Conservation (phyloP, 208 protist species). For the Acanthamoeba royreba region DNA sequence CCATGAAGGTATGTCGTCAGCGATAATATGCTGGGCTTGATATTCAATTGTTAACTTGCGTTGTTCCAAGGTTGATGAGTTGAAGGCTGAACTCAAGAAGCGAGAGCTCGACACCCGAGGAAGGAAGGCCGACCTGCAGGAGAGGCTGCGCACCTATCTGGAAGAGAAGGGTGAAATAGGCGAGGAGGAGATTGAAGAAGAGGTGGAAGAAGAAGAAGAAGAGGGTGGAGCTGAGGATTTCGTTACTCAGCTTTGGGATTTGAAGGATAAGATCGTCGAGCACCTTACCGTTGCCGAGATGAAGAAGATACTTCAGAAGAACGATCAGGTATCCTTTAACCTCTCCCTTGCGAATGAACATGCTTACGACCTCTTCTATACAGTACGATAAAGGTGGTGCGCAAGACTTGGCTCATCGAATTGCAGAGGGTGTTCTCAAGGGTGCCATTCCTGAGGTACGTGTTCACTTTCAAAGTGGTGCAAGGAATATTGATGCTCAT, state of each 20-base stretch:
- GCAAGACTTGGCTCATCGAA: slow-evolving; percentile 3
- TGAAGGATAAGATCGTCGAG: slow-evolving; percentile 16
- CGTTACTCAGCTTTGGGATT: slow-evolving; percentile 5
- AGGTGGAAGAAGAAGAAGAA: background rate
- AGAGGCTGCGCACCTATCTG: background rate
- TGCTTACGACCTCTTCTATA: background rate
- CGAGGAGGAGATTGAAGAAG: background rate
- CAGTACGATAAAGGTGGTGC: background rate
- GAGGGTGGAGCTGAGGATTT: background rate
- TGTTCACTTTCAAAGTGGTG: background rate
- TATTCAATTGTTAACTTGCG: background rate
- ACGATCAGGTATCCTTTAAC: background rate
- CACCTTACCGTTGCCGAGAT: background rate
- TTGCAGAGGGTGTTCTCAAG: slow-evolving; percentile 8
- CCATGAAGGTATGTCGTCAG: background rate
- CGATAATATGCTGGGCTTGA: background rate
- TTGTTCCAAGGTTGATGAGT: background rate
- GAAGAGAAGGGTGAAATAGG: background rate
- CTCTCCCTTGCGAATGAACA: too few species aligned
- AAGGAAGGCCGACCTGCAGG: background rate
- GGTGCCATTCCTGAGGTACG: slow-evolving; percentile 16
- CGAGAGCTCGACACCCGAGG: background rate
- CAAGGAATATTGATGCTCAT: background rate
- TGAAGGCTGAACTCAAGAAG: background rate
- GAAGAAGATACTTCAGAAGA: slow-evolving; percentile 30